Evolutionary conservation across 176 grass and related monocot species (phyloP).

Genomic region (Microstegium vimineum): DNA sequence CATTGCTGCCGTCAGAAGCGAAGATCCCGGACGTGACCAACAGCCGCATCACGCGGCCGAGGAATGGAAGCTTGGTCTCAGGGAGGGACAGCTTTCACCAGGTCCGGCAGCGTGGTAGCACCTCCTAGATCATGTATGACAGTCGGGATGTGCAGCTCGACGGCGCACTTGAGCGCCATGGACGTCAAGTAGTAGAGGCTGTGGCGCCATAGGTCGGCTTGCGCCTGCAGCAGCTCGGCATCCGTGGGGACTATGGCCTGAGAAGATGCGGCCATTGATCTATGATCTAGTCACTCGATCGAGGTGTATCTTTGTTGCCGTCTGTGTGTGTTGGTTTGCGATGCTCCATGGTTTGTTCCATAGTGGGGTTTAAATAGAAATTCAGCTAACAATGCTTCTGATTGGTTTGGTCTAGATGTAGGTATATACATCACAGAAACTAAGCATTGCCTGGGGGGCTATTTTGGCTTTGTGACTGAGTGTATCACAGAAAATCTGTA

Average conservation of each 20-base stretch:
- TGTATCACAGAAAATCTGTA: too few species aligned
- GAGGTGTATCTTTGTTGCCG: too few species aligned
- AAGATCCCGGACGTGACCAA: background rate
- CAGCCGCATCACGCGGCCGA: background rate
- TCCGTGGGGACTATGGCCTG: background rate
- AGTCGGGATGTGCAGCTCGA: background rate
- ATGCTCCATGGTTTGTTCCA: too few species aligned
- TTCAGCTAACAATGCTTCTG: too few species aligned
- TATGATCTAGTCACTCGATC: too few species aligned
- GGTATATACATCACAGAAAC: too few species aligned
- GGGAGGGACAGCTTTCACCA: background rate
- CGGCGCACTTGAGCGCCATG: background rate
- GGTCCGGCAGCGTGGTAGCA: background rate
- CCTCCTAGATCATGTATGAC: background rate
- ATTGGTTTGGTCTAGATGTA: too few species aligned
- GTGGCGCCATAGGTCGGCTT: background rate
- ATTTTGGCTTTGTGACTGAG: too few species aligned
- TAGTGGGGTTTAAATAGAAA: too few species aligned
- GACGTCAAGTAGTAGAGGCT: background rate
- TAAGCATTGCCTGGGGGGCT: too few species aligned
- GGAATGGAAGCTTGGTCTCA: background rate
- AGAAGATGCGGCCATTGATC: background rate
- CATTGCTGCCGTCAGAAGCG: background rate
- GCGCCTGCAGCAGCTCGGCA: background rate
- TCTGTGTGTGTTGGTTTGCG: too few species aligned